Base-by-base conservation (phyloP, 2,329 filamentous ascomycete species). In the Microdochium bolleyi region DNA sequence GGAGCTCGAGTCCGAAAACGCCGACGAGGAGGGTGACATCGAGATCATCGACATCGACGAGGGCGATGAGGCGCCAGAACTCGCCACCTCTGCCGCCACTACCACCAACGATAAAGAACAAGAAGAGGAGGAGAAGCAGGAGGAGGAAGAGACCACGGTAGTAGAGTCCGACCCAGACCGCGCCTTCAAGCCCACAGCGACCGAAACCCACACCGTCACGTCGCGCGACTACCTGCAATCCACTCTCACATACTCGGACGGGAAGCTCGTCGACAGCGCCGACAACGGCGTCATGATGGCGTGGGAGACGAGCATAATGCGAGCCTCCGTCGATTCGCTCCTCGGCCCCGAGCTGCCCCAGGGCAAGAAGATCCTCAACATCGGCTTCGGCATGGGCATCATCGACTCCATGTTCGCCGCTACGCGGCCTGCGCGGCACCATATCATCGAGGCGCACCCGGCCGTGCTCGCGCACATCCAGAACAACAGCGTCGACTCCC, bases 271-370 rank as follows among this genome's bases (percentile, higher is more conserved):
- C 7, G 89, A 94, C 64, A 77, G 82, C 3, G 81, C 84, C 57
- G 78, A 83, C 56, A 95, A 95, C 66, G 89, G 88, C 51, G 88
- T 95, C 48, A 95, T 95, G 90, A 95, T 95, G 90, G 80, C 85
- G 38, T 95, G 90, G 90, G 90, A 95, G 69, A 87, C 85, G 2
- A 82, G 85, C 58, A 94, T 95, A 61, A 95, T 95, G 90, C 80
- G 80, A 55, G 79, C 81, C 50, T 89, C 87, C 52, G 89, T 90
- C 48, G 78, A 85, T 56, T 78, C 82, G 14, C 74, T 95, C 1
- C 73, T 86, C 1, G 41, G 32, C 11, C 66, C 68, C 0, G 59
- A 52, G 11, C 59, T 58, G 9, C 54, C 57, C 41, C 51, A 65
- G 0, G 87, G 85, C 2, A 80, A 87, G 58, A 80, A 84, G 48